Evolutionary conservation across 1,139 yeast genomes (phyloP).

Genomic region (Yamadazyma aaseri): DNA sequence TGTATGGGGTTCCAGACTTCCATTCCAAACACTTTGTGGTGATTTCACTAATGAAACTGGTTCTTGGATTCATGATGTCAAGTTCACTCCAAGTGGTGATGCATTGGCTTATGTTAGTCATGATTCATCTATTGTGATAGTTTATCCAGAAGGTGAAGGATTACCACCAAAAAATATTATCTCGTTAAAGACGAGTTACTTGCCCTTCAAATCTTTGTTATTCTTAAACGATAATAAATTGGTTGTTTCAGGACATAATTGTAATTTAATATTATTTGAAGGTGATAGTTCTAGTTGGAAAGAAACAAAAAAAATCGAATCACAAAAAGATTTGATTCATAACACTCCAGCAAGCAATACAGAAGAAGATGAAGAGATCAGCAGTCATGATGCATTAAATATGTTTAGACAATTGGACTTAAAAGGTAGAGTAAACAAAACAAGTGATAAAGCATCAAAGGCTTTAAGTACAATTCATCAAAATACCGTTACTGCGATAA

Average conservation of each 20-base stretch:
- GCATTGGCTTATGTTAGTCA: constrained; percentile 77
- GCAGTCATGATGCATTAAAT: constrained; percentile 81
- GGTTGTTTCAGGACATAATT: constrained; percentile 89
- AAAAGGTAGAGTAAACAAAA: constrained; percentile 71
- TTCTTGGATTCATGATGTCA: constrained; percentile 91
- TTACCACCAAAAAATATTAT: constrained; percentile 43
- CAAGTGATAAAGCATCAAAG: constrained; percentile 35
- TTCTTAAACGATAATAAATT: constrained; percentile 67
- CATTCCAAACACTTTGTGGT: constrained; percentile 91
- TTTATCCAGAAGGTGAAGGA: constrained; percentile 75
- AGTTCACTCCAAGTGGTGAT: constrained; percentile 80
- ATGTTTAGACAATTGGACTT: constrained; percentile 96
- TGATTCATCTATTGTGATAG: constrained; percentile 73
- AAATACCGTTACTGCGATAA: constrained; percentile 78
- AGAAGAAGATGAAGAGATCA: constrained; percentile 57
- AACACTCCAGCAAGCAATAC: constrained; percentile 30
- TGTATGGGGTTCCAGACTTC: constrained; percentile 93
- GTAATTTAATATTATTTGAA: constrained; percentile 83
- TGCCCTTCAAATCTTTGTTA: constrained; percentile 78
- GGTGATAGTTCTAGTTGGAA: constrained; percentile 72
- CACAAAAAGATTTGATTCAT: constrained; percentile 43
- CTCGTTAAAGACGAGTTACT: constrained; percentile 63
- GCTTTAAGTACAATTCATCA: constrained; percentile 81
- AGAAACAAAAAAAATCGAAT: constrained; percentile 62
- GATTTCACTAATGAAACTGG: constrained; percentile 77